phyloP scores from a whole-genome alignment of 2,329 filamentous ascomycete genomes.

The Cladosporium cucumerinum region DNA sequence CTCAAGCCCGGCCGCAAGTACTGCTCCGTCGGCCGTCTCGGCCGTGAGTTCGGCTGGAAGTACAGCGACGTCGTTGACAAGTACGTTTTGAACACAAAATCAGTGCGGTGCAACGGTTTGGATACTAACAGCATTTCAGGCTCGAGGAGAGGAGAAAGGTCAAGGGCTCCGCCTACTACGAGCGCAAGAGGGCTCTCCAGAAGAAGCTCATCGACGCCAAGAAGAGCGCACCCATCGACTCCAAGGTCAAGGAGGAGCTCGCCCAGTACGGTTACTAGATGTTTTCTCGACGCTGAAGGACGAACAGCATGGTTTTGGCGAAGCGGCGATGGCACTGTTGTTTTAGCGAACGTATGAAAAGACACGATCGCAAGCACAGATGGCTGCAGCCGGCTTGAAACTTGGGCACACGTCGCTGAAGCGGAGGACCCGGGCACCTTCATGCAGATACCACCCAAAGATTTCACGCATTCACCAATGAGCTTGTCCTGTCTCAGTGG shows the following conservation, averaged over 20 bases:
- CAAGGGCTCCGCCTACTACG: conserved; percentile 98
- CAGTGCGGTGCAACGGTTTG: background rate
- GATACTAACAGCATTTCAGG: conserved; percentile 49
- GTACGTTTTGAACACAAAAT: conserved; percentile 57
- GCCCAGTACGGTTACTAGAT: conserved; percentile 86
- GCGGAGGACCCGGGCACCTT: conserved; percentile 14
- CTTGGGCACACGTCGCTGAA: conserved; percentile 15
- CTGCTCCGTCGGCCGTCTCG: conserved; percentile 97
- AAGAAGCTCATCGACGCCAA: conserved; percentile 89
- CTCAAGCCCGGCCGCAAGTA: conserved; percentile 99
- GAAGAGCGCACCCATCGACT: conserved; percentile 84
- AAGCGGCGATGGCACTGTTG: conserved; percentile 16
- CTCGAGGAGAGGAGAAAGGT: conserved; percentile 99
- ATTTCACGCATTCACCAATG: conserved; percentile 17
- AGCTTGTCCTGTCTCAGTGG: conserved; percentile 2
- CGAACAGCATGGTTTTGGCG: conserved; percentile 16
- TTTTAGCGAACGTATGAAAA: conserved; percentile 18
- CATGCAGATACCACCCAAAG: conserved; percentile 16
- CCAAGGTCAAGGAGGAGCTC: conserved; percentile 84
- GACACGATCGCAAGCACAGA: conserved; percentile 17
- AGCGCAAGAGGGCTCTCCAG: conserved; percentile 96
- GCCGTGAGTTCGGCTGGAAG: conserved; percentile 99
- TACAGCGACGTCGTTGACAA: conserved; percentile 99
- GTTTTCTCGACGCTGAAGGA: conserved; percentile 16
- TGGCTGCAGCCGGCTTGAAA: conserved; percentile 13